Evolutionary conservation across 768 basidiomycete species (phyloP).

Genomic region (Steccherinum ochraceum): DNA sequence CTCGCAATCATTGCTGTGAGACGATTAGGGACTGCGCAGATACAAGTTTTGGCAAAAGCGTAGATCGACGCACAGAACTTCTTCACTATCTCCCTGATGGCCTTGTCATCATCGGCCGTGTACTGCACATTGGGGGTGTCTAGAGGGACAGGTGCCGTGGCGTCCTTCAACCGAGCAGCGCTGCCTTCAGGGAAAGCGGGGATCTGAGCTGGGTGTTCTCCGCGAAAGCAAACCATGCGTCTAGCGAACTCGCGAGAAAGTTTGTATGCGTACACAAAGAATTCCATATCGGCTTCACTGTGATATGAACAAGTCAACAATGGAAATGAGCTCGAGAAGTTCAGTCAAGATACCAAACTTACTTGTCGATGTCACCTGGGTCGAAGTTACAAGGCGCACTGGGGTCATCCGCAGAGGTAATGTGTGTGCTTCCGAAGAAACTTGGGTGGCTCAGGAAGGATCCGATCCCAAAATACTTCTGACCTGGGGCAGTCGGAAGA

Average conservation of each 20-base stretch:
- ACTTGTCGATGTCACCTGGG: constrained; percentile 14
- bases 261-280: constrained; percentile 50
- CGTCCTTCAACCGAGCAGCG: constrained; percentile 18
- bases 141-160: constrained; percentile 16
- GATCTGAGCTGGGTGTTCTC: constrained; percentile 21
- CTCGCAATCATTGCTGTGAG: constrained; percentile 20
- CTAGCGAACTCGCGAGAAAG: constrained; percentile 45
- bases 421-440: constrained; percentile 18
- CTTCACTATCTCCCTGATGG: constrained; percentile 24
- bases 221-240: constrained; percentile 39
- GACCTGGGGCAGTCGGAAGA: constrained; percentile 2
- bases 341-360: too few relatives aligned
- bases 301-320: not conserved
- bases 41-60: not conserved
- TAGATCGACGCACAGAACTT: constrained; percentile 12
- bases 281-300: constrained; percentile 27
- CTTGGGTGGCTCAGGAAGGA: constrained; percentile 14
- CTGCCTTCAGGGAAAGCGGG: constrained; percentile 27
- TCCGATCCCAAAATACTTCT: constrained; percentile 16
- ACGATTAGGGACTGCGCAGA: not conserved
- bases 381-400: constrained; percentile 18
- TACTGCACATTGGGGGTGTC: constrained; percentile 26
- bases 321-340: not conserved
- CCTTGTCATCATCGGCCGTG: constrained; percentile 28
- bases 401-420: constrained; percentile 15